A percentile compares a stretch with the other conserved stretches of the same genome.
Evolutionary conservation across 345 rosid species (phyloP).

Genomic region (Aquilaria malaccensis): DNA sequence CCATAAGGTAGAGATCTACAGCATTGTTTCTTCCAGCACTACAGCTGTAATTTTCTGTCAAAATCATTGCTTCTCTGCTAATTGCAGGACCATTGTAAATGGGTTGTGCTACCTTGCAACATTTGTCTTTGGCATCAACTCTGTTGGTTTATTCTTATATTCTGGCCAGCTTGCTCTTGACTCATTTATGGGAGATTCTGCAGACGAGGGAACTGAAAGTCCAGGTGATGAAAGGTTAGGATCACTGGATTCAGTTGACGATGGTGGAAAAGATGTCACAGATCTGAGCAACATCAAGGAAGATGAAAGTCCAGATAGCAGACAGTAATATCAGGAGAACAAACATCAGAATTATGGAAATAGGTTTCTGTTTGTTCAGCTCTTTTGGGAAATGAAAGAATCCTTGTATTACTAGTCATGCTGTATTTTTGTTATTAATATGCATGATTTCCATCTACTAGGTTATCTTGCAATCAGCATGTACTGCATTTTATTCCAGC

Average conservation of each 20-base stretch:
- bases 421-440: background rate
- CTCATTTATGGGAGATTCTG: slow-evolving; percentile 39
- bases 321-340: slow-evolving; percentile 17
- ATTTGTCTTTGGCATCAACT: slow-evolving; percentile 79
- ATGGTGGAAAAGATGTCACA: slow-evolving; percentile 18
- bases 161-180: slow-evolving; percentile 65
- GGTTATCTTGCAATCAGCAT: background rate
- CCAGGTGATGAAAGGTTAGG: slow-evolving; percentile 15
- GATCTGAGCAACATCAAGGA: slow-evolving; percentile 30
- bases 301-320: slow-evolving; percentile 43
- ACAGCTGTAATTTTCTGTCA: slow-evolving; percentile 10
- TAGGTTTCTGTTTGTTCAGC: slow-evolving; percentile 10
- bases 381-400: slow-evolving; percentile 10
- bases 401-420: background rate
- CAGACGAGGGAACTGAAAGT: slow-evolving; percentile 18
- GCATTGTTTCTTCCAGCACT: background rate
- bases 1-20: slow-evolving; percentile 48
- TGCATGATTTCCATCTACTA: background rate
- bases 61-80: slow-evolving; percentile 2
- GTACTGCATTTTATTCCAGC: background rate
- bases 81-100: slow-evolving; percentile 72
- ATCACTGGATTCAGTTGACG: slow-evolving; percentile 22
- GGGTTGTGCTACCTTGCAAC: slow-evolving; percentile 94
- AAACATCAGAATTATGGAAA: slow-evolving; percentile 1
- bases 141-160: slow-evolving; percentile 71